A percentile compares a stretch with the other conserved stretches of the same genome.
These are phyloP conservation scores for Ophiostoma ips DNA, from an alignment of 2,329 filamentous ascomycete species.

Conservation along the genomic window DNA sequence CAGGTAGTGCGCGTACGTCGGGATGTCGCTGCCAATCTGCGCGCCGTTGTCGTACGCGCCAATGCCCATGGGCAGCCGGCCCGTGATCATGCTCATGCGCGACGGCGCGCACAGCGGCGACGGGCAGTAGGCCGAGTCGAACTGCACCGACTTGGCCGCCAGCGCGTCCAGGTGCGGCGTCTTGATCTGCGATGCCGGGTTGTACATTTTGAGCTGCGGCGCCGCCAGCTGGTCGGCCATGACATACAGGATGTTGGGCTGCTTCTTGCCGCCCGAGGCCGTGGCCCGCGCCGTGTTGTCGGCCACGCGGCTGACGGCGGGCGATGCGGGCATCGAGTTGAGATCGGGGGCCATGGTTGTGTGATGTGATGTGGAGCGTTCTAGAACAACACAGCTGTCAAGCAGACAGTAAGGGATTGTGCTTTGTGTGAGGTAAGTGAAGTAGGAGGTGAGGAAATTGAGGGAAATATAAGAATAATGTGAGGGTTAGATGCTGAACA, in stretches of 20 bases:
- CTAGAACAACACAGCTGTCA: not conserved
- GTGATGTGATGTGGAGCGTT: not conserved
- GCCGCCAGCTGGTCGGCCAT: slow-evolving; percentile 95
- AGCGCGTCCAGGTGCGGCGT: slow-evolving; percentile 80
- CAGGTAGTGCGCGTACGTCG: slow-evolving; percentile 87
- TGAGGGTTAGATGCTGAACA: not conserved
- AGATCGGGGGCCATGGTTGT: slow-evolving; percentile 56
- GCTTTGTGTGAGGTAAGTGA: too few species aligned
- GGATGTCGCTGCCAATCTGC: slow-evolving; percentile 68
- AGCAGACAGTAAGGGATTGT: too few species aligned
- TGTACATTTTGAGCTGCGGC: slow-evolving; percentile 83
- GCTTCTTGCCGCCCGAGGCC: slow-evolving; percentile 21
- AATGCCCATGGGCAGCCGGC: slow-evolving; percentile 82
- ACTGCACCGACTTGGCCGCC: slow-evolving; percentile 70
- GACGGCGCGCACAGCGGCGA: slow-evolving; percentile 86
- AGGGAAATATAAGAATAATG: not conserved
- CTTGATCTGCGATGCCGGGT: slow-evolving; percentile 75
- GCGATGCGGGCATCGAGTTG: slow-evolving; percentile 51
- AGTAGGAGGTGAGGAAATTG: not conserved
- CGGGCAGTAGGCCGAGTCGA: slow-evolving; percentile 89
- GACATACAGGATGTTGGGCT: slow-evolving; percentile 78
- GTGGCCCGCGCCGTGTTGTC: not conserved
- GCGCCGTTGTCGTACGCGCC: slow-evolving; percentile 85
- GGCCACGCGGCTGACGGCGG: slow-evolving; percentile 11
- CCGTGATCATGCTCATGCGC: slow-evolving; percentile 88